phyloP scores from a whole-genome alignment of 768 basidiomycete genomes.

The Rhizopogon vesiculosus region DNA sequence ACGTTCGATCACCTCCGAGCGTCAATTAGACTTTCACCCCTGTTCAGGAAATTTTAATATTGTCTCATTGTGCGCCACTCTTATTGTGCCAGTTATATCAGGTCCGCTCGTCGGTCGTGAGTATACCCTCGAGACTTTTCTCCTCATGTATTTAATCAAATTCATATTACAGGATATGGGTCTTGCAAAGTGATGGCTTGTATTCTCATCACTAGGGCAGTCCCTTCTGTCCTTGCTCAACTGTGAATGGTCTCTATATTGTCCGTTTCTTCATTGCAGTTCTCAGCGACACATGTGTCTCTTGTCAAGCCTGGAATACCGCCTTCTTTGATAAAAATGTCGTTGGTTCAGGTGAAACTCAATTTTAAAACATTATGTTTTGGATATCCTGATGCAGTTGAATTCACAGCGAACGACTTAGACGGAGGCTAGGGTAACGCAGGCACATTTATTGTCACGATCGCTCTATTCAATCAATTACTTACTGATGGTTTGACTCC shows the following conservation, averaged over 20 bases:
- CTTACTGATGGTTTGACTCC: constrained; percentile 30
- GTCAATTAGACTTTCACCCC: not conserved
- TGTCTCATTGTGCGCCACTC: constrained; percentile 41
- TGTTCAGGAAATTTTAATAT: constrained; percentile 43
- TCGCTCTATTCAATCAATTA: constrained; percentile 41
- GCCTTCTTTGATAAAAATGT: constrained; percentile 51
- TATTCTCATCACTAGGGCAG: constrained; percentile 48
- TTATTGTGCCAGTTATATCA: constrained; percentile 38
- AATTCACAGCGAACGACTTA: constrained; percentile 42
- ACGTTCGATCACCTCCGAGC: not conserved
- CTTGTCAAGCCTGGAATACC: constrained; percentile 59
- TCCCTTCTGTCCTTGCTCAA: constrained; percentile 52
- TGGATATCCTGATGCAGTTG: not conserved
- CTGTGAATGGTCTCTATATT: constrained; percentile 34
- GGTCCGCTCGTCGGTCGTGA: constrained; percentile 47
- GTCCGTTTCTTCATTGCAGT: constrained; percentile 59
- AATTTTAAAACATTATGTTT: not conserved
- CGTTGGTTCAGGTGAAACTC: constrained; percentile 30
- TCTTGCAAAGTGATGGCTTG: constrained; percentile 52
- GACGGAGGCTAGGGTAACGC: constrained; percentile 52
- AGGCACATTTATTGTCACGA: constrained; percentile 53
- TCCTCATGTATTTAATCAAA: not conserved
- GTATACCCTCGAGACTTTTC: constrained; percentile 1
- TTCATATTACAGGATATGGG: constrained; percentile 30
- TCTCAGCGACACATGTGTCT: constrained; percentile 55